Conservation (phyloP, 495 filamentous ascomycete genomes). For the Aspergillus ellipticus region DNA sequence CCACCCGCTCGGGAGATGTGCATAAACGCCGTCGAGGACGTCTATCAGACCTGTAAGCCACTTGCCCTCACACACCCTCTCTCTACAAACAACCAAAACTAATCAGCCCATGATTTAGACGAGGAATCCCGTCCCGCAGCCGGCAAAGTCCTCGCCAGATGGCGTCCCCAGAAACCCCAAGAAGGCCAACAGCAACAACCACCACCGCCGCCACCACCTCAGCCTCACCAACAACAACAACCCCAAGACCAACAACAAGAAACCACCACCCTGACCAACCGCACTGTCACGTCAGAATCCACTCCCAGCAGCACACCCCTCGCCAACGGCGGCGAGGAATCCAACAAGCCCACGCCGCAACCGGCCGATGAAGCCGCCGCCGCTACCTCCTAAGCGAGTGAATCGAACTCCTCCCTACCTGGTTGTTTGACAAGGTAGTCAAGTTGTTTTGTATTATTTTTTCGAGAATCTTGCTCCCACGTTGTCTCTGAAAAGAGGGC, state of each 20-base stretch:
- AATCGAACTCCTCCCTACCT: neutral
- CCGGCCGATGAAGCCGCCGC: neutral
- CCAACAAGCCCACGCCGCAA: neutral
- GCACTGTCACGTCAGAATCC: neutral
- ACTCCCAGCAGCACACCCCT: neutral
- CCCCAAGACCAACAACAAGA: neutral
- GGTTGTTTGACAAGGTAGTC: too few species aligned
- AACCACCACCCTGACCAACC: neutral
- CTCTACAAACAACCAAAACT: neutral
- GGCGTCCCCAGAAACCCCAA: conserved; percentile 33
- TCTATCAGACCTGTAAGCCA: conserved; percentile 65
- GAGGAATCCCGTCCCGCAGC: conserved; percentile 46
- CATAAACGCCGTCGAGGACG: conserved; percentile 76
- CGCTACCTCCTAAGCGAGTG: neutral
- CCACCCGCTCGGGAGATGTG: conserved; percentile 79
- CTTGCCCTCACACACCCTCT: neutral
- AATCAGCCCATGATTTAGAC: conserved; percentile 23
- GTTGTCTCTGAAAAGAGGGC: too few species aligned
- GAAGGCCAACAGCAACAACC: too few species aligned
- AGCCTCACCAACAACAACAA: neutral
- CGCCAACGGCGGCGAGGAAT: neutral
- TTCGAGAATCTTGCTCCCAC: too few species aligned
- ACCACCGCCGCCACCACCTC: conserved; percentile 6
- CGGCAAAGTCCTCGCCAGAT: conserved; percentile 40
- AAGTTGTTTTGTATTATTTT: too few species aligned